phyloP scores from a whole-genome alignment of 2,329 filamentous ascomycete species.

The Ambrosiella beaveri region DNA sequence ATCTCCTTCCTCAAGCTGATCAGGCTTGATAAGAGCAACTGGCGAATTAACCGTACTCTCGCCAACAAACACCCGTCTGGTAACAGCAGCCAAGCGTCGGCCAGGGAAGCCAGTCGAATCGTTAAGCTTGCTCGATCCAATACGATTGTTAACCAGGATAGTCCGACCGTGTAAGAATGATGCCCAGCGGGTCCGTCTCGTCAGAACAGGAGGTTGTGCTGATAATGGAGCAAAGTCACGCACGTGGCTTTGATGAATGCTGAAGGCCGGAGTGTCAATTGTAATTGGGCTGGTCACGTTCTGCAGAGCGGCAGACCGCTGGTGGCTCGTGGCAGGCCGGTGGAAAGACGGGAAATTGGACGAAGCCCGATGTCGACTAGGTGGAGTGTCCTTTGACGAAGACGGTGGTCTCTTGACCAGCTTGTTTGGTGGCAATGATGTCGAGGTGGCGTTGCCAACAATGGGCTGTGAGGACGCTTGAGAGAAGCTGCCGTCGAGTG shows the following conservation, averaged over 20 bases:
- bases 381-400: slow-evolving; percentile 27
- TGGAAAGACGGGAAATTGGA: slow-evolving; percentile 49
- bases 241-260: slow-evolving; percentile 1
- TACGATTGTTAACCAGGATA: slow-evolving; percentile 16
- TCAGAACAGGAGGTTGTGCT: not conserved
- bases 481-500: slow-evolving; percentile 27
- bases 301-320: slow-evolving; percentile 54
- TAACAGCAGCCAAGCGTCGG: slow-evolving; percentile 6
- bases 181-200: slow-evolving; percentile 24
- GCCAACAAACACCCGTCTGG: slow-evolving; percentile 8
- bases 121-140: slow-evolving; percentile 23
- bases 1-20: slow-evolving; percentile 9
- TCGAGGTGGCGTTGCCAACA: slow-evolving; percentile 17
- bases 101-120: slow-evolving; percentile 4
- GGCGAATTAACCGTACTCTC: slow-evolving; percentile 6
- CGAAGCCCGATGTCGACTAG: slow-evolving; percentile 32
- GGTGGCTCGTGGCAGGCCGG: slow-evolving; percentile 62
- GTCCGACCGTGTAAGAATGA: slow-evolving; percentile 38
- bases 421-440: slow-evolving; percentile 49
- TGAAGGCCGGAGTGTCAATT: slow-evolving; percentile 3
- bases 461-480: slow-evolving; percentile 12
- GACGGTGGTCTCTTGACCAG: slow-evolving; percentile 52
- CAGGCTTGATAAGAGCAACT: slow-evolving; percentile 8
- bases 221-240: not conserved
- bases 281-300: not conserved